Evolutionary conservation across 805 yeast species (phyloP), one percentile per base, ranked within the genome.

Genomic region (Ogataea chonburiensis): DNA sequence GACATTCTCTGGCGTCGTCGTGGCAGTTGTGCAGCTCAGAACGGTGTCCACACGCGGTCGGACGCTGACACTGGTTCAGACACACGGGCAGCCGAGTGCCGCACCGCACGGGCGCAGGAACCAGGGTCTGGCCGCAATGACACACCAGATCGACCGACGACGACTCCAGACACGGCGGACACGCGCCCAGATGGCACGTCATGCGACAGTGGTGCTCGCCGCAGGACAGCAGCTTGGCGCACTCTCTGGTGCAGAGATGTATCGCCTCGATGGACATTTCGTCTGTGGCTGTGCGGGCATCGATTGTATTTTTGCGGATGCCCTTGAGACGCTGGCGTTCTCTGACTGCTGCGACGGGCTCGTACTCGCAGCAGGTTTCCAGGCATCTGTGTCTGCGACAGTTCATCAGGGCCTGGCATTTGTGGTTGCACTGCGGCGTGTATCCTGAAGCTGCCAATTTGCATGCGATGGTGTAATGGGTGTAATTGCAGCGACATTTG

Each of bases 21-120:
- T 88, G 97, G 56, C 97, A 88, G 21, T 67, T 60, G 55, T 88
- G 97, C 21, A 71, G 68, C 55, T 79, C 82, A 14, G 71, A 75
- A 7, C 67, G 58, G 57, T 86, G 96, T 0, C 91, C 95, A 68
- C 96, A 86, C 0, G 58, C 46, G 21, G 61, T 57, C 1, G 64
- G 66, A 32, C 86, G 66, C 3, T 65, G 60, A 58, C 96, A 86
- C 43, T 75, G 87, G 42, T 74, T 70, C 16, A 65, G 67, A 61
- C 96, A 86, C 8, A 68, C 69, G 4, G 82, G 82, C 21, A 84
- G 55, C 28, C 60, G 67, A 0, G 86, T 75, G 10, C 95, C 95
- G 63, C 96, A 86, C 46, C 95, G 65, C 7, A 86, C 86, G 0
- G 96, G 96, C 0, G 95, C 95, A 14, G 70, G 71, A 5, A 86